phyloP scores from a whole-genome alignment of 1,284 basidiomycete genomes.

The Ustanciosporium gigantosporum region DNA sequence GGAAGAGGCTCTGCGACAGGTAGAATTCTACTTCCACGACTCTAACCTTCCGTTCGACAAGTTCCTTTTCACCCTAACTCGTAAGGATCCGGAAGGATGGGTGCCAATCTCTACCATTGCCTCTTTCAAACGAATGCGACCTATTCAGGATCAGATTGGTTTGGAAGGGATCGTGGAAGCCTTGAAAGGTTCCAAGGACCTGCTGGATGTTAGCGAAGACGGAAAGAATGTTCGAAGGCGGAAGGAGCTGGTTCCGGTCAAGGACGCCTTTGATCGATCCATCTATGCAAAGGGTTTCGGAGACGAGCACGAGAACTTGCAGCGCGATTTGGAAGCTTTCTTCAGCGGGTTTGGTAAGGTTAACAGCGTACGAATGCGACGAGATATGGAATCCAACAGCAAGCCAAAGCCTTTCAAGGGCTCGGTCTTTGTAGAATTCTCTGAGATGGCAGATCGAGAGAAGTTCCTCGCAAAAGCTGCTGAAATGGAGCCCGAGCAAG shows the following conservation, averaged over 20 bases:
- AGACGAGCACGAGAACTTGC: constrained; percentile 72
- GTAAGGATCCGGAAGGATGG: constrained; percentile 71
- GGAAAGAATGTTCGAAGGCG: constrained; percentile 74
- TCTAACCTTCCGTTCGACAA: constrained; percentile 95
- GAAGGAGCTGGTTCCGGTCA: constrained; percentile 63
- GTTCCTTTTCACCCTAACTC: constrained; percentile 74
- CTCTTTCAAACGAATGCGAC: constrained; percentile 92
- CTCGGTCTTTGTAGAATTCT: constrained; percentile 91
- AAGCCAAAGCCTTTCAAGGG: constrained; percentile 82
- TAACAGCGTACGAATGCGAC: constrained; percentile 84
- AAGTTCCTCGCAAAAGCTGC: constrained; percentile 77
- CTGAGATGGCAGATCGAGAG: constrained; percentile 72
- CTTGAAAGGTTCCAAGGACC: constrained; percentile 34
- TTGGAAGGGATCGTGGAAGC: constrained; percentile 47
- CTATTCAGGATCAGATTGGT: constrained; percentile 62
- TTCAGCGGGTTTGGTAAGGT: constrained; percentile 81
- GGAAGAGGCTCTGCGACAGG: constrained; percentile 44
- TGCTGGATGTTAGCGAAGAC: constrained; percentile 77
- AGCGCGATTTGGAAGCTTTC: constrained; percentile 78
- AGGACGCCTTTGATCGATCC: constrained; percentile 58
- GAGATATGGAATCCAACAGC: constrained; percentile 63
- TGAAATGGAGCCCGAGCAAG: constrained; percentile 39
- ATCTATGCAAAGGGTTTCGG: constrained; percentile 78
- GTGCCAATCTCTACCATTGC: constrained; percentile 83
- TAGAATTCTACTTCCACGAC: constrained; percentile 89